A percentile compares a stretch with the other conserved stretches of the same genome.
These are phyloP conservation scores for Iberis pinnata DNA, from an alignment of 345 rosid genomes.

Conservation along the genomic window DNA sequence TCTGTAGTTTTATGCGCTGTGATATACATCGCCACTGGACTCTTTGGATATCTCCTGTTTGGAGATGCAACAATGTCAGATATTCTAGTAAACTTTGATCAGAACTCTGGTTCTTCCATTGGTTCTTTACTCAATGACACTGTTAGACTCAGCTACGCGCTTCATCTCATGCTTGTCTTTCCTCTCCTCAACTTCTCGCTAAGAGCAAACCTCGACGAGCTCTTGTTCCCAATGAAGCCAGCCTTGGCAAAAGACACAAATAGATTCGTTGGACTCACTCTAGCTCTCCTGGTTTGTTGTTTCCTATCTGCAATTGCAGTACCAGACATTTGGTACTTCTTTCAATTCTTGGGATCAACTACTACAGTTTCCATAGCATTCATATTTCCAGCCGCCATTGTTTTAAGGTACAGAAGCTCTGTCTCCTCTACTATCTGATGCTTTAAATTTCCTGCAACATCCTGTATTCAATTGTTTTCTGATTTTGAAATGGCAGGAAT, in stretches of 20 bases:
- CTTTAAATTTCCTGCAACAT: neutral
- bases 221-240: constrained; percentile 47
- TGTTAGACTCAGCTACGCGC: constrained; percentile 69
- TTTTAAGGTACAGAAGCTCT: constrained; percentile 46
- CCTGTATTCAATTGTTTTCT: neutral
- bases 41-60: constrained; percentile 71
- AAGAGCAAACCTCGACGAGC: constrained; percentile 66
- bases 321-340: constrained; percentile 80
- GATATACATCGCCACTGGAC: constrained; percentile 59
- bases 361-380: constrained; percentile 72
- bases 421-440: neutral
- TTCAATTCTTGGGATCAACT: constrained; percentile 86
- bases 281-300: constrained; percentile 35
- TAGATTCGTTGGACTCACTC: constrained; percentile 52
- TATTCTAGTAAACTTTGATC: constrained; percentile 68
- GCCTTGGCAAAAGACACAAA: constrained; percentile 36
- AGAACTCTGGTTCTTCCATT: constrained; percentile 43
- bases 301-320: constrained; percentile 54
- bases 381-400: constrained; percentile 81
- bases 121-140: constrained; percentile 56
- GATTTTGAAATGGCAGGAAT: constrained; percentile 27
- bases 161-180: constrained; percentile 76
- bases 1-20: constrained; percentile 51
- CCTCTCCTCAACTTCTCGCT: constrained; percentile 80
- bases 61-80: constrained; percentile 78